A percentile compares a stretch with the other conserved stretches of the same genome.
phyloP scores from a whole-genome alignment of 805 yeast species.

The Saccharomycopsis javanensis region DNA sequence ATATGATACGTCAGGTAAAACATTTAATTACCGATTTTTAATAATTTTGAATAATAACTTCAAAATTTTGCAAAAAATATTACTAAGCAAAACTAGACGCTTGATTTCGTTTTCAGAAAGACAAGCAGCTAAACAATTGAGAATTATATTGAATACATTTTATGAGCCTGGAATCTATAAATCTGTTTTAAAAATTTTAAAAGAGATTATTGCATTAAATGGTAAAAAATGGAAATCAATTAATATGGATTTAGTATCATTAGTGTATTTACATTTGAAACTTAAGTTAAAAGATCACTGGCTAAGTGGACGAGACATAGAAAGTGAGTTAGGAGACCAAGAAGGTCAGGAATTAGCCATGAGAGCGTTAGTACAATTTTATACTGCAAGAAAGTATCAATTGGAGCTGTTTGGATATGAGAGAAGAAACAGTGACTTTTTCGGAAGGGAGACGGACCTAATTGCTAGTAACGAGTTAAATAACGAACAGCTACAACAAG shows the following conservation, averaged over 20 bases:
- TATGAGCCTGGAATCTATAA: constrained; percentile 53
- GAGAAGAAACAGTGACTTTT: constrained; percentile 32
- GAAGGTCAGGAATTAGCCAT: constrained; percentile 80
- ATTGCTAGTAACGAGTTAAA: constrained; percentile 23
- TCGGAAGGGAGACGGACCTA: constrained; percentile 32
- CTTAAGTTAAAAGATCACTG: constrained; percentile 73
- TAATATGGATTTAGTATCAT: constrained; percentile 88
- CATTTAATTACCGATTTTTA: constrained; percentile 35
- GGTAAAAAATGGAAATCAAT: constrained; percentile 90
- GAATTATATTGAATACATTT: constrained; percentile 45
- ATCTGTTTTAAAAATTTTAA: constrained; percentile 65
- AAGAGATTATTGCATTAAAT: constrained; percentile 76
- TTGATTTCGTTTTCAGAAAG: constrained; percentile 51
- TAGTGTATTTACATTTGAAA: constrained; percentile 68
- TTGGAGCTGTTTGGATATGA: constrained; percentile 53
- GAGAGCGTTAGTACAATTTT: constrained; percentile 67
- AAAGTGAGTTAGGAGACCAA: constrained; percentile 64
- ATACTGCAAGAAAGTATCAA: constrained; percentile 53
- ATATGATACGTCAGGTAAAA: constrained; percentile 13
- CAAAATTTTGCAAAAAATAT: constrained; percentile 44
- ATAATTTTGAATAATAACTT: constrained; percentile 42
- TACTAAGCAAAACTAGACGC: constrained; percentile 66
- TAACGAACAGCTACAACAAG: constrained; percentile 6
- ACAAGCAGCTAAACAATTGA: constrained; percentile 53
- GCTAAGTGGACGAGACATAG: constrained; percentile 75